Conservation (phyloP, 2,329 filamentous ascomycete genomes). For the Claviceps capensis region DNA sequence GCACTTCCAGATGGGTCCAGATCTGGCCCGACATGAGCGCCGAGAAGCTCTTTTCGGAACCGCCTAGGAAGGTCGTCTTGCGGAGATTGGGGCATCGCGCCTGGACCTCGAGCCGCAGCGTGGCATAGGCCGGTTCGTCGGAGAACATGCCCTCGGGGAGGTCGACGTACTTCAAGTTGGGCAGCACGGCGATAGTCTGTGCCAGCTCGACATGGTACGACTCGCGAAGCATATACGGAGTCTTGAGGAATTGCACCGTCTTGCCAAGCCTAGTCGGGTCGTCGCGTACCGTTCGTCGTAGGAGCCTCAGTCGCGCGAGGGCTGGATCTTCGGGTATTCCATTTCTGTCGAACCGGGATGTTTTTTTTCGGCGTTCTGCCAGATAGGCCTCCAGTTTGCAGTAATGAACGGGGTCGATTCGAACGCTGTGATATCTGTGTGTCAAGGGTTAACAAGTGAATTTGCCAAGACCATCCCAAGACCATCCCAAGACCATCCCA, state of each 20-base stretch:
- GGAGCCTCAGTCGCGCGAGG: conserved; percentile 58
- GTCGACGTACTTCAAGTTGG: conserved; percentile 79
- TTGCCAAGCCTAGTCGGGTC: conserved; percentile 54
- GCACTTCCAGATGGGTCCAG: conserved; percentile 58
- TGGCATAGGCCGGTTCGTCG: conserved; percentile 62
- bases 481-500: no score
- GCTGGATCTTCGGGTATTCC: conserved; percentile 71
- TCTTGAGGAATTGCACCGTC: conserved; percentile 67
- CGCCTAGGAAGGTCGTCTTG: conserved; percentile 75
- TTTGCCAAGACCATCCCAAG: no score
- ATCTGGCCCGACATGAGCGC: conserved; percentile 48
- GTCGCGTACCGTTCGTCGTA: conserved; percentile 72
- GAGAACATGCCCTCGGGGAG: conserved; percentile 77
- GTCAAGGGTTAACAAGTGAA: not conserved
- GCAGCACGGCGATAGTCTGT: conserved; percentile 69
- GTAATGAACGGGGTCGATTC: conserved; percentile 90
- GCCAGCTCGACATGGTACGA: conserved; percentile 74
- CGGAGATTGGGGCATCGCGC: conserved; percentile 69
- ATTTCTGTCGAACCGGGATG: conserved; percentile 60
- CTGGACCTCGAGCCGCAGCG: conserved; percentile 73
- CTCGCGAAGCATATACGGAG: conserved; percentile 90
- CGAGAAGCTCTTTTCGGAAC: conserved; percentile 66
- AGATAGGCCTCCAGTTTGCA: conserved; percentile 76
- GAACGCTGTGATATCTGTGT: conserved; percentile 69
- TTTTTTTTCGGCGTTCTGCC: conserved; percentile 63